phyloP scores from a whole-genome alignment of 345 rosid genomes.

The Kernera saxatilis region DNA sequence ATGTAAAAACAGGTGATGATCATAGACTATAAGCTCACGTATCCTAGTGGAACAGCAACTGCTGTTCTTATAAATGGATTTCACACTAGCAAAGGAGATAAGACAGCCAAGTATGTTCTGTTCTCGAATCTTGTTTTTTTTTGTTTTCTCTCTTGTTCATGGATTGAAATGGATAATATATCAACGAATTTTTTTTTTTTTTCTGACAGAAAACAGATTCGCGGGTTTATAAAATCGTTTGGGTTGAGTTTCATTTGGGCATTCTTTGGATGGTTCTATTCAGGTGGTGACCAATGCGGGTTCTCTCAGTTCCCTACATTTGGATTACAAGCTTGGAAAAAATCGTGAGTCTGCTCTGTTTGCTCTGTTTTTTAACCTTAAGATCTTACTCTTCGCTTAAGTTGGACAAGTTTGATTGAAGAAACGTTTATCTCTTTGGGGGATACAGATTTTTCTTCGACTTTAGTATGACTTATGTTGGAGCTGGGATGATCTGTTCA shows the following conservation, averaged over 20 bases:
- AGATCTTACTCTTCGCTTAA: not conserved
- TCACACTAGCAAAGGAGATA: slow-evolving; percentile 71
- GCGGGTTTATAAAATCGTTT: slow-evolving; percentile 59
- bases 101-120: slow-evolving; percentile 58
- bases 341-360: slow-evolving; percentile 46
- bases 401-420: not conserved
- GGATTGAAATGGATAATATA: not conserved
- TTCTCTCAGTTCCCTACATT: slow-evolving; percentile 77
- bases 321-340: slow-evolving; percentile 74
- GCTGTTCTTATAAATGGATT: slow-evolving; percentile 87
- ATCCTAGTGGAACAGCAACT: slow-evolving; percentile 95
- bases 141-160: not conserved
- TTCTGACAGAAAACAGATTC: slow-evolving; percentile 65
- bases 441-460: slow-evolving; percentile 82
- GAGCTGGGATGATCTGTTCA: slow-evolving; percentile 99
- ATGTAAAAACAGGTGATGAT: slow-evolving; percentile 65
- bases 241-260: slow-evolving; percentile 75
- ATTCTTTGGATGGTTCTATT: slow-evolving; percentile 79
- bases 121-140: not conserved
- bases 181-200: not conserved
- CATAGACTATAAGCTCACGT: slow-evolving; percentile 67
- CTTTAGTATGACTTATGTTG: slow-evolving; percentile 80
- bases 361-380: not conserved
- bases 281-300: slow-evolving; percentile 67
- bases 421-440: not conserved